Conservation (phyloP, 1,139 yeast genomes). For the Scheffersomyces illinoinensis region DNA sequence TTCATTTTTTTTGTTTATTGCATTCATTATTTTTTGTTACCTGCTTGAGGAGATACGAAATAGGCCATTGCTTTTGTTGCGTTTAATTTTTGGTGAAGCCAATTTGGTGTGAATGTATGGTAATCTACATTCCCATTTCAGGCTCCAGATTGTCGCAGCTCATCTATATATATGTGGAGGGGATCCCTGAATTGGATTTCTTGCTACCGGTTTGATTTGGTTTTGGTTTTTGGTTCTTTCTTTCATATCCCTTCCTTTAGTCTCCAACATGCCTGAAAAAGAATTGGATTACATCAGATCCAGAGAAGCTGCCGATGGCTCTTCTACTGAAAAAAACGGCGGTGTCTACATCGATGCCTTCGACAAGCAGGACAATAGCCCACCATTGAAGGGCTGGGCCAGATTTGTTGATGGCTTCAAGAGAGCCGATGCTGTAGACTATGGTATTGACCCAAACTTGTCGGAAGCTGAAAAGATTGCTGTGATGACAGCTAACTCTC, state of each 20-base stretch:
- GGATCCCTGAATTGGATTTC: neutral
- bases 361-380: constrained; percentile 26
- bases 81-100: neutral
- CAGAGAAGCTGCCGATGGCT: constrained; percentile 35
- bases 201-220: neutral
- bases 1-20: neutral
- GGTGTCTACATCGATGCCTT: constrained; percentile 47
- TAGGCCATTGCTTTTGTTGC: neutral
- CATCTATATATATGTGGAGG: neutral
- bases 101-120: neutral
- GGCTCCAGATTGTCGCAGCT: neutral
- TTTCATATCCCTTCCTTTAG: neutral
- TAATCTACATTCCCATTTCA: neutral
- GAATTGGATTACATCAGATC: constrained; percentile 46
- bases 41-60: neutral
- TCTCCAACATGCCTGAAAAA: constrained; percentile 37
- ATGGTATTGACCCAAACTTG: constrained; percentile 67
- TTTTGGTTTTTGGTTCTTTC: neutral
- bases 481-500: constrained; percentile 65
- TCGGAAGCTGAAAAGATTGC: constrained; percentile 71
- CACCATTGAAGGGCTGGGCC: constrained; percentile 37
- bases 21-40: neutral
- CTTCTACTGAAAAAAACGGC: constrained; percentile 40
- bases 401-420: constrained; percentile 57
- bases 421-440: constrained; percentile 46